Evolutionary conservation across 164 flowering plant species (phyloP), one percentile per base, ranked within the genome.

Genomic region (Houttuynia cordata): DNA sequence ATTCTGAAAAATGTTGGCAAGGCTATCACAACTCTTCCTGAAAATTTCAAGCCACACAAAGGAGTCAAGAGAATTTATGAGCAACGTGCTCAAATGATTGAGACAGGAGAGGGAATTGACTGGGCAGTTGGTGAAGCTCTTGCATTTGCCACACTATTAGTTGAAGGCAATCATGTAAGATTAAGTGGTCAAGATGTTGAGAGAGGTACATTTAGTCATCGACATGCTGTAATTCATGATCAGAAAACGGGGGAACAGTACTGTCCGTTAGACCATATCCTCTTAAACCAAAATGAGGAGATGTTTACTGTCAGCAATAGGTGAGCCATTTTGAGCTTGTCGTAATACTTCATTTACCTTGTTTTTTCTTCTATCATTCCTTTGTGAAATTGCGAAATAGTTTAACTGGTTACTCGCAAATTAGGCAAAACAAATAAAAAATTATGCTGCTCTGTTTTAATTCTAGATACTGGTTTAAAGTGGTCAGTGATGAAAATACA

Each of bases 151-250:
- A 91, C 99, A 25, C 70, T 94, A 69, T 76, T 94, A 19, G 95
- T 87, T n/a, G 99, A 94, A 77, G 99, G 99, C 40, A 91, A 91
- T 71, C 99, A 94, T 76, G 96, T 94, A 42, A 74, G 99, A 58
- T 68, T 94, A 79, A 94, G 99, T 71, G 99, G 99, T 58, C 99
- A 94, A 78, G 97, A 94, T 80, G 99, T 94, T 51, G 99, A 94
- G 76, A 80, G 99, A 74, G 99, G 99, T 63, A 94, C 99, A 21
- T 94, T 94, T 68, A 94, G 99, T 76, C 99, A 94, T 68, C 88
- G 97, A 23, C 97, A 94, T 79, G 66, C 99, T 58, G 88, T 94
- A 41, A 23, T 94, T 66, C 99, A 94, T 80, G 97, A 94, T 68
- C 99, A 94, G 74, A 96, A 81, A 76, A 82, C 93, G 10, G 99